A percentile compares a stretch with the other conserved stretches of the same genome.
Conservation (phyloP, 345 rosid genomes). For the Populus euphratica region DNA sequence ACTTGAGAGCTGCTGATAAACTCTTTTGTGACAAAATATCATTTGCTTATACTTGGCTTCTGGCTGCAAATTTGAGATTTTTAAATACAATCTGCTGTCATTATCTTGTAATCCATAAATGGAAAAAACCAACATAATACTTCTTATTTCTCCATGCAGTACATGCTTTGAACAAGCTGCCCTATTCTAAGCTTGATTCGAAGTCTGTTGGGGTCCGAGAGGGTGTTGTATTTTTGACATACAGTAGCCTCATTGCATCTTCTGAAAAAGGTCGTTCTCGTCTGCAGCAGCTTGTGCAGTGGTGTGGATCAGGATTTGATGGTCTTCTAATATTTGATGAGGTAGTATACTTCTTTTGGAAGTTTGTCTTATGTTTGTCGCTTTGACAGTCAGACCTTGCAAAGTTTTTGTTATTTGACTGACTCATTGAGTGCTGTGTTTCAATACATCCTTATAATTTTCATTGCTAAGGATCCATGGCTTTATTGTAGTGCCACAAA, state of each 20-base stretch:
- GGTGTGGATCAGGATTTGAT: slow-evolving; percentile 87
- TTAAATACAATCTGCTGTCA: not conserved
- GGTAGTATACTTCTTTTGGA: slow-evolving; percentile 36
- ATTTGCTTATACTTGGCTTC: no score
- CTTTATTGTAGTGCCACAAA: slow-evolving; percentile 83
- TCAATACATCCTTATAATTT: slow-evolving; percentile 25
- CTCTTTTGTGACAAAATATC: no score
- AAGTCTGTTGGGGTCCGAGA: slow-evolving; percentile 83
- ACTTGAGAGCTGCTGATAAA: no score
- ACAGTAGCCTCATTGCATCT: slow-evolving; percentile 97
- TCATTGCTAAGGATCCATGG: slow-evolving; percentile 32
- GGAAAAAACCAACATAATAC: not conserved
- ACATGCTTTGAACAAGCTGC: slow-evolving; percentile 93
- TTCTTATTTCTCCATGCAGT: slow-evolving; percentile 50
- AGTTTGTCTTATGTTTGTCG: slow-evolving; percentile 18
- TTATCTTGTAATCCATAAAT: not conserved
- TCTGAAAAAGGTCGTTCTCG: slow-evolving; percentile 99
- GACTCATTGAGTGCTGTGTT: slow-evolving; percentile 15
- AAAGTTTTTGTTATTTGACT: slow-evolving; percentile 13
- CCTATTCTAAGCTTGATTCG: slow-evolving; percentile 96
- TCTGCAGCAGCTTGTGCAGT: slow-evolving; percentile 95
- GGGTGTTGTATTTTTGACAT: slow-evolving; percentile 92
- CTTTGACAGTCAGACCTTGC: not conserved
- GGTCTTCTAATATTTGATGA: slow-evolving; percentile 94
- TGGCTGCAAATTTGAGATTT: not conserved